Evolutionary conservation across 2,329 filamentous ascomycete species (phyloP).

Genomic region (Ophioceras dolichostomum): DNA sequence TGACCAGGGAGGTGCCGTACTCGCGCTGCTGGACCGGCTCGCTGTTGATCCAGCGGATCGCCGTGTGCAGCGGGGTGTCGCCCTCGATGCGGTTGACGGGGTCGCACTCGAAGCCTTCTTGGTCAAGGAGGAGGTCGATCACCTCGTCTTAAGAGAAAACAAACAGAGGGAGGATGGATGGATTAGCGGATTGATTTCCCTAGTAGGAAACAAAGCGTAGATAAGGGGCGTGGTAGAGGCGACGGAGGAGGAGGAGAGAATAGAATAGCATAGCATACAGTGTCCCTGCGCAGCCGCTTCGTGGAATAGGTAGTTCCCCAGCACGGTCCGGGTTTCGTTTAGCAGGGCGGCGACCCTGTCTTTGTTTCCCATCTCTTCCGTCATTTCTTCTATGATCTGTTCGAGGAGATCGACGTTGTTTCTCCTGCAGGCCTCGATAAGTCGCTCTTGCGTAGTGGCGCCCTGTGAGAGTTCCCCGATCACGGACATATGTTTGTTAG

Average conservation of each 20-base stretch:
- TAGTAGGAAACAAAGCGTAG: too few species aligned
- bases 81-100: slow-evolving; percentile 57
- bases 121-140: slow-evolving; percentile 72
- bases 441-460: slow-evolving; percentile 70
- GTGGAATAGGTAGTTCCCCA: slow-evolving; percentile 85
- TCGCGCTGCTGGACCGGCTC: slow-evolving; percentile 50
- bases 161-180: not conserved
- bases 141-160: slow-evolving; percentile 52
- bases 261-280: slow-evolving; percentile 36
- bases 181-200: not conserved
- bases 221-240: too few species aligned
- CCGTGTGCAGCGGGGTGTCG: slow-evolving; percentile 71
- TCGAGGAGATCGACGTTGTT: slow-evolving; percentile 81
- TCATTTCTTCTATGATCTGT: slow-evolving; percentile 55
- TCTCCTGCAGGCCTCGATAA: slow-evolving; percentile 85
- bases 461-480: slow-evolving; percentile 40
- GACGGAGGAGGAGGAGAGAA: not conserved
- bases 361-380: slow-evolving; percentile 48
- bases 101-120: slow-evolving; percentile 77
- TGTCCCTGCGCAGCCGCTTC: slow-evolving; percentile 77
- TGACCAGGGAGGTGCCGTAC: slow-evolving; percentile 54
- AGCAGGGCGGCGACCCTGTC: slow-evolving; percentile 59
- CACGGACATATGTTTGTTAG: too few species aligned
- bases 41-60: slow-evolving; percentile 63
- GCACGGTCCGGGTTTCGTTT: slow-evolving; percentile 72